Evolutionary conservation across 371 early-diverging fungal genomes (phyloP), one percentile per base, ranked within the genome.

Genomic region (Chytridiales sp.): DNA sequence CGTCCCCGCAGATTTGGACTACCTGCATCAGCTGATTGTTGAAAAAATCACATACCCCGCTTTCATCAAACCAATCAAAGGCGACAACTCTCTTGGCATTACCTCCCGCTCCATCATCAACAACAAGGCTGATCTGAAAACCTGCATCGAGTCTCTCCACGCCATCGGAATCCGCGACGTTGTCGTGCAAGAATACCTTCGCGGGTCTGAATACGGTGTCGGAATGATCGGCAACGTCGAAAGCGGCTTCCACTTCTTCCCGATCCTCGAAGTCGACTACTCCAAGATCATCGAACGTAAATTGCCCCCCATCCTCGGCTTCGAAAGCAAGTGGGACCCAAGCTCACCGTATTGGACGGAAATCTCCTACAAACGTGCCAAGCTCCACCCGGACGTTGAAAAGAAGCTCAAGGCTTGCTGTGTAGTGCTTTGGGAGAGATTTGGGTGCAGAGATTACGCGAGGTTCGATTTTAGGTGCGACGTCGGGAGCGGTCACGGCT

Each of bases 51-150:
- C 55, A 1, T 80, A 75, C 62, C 82, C 82, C 13, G 80, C 80
- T 1, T 82, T 82, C 59, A 69, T 82, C 52, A 82, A 82, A 43
- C 82, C 82, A 3, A 60, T 80, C 53, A 69, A 72, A 36, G 82
- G 82, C 19, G 82, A 82, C 69, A 82, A 82, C 65, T 77, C 77
- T 13, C 73, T 80, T 34, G 82, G 82, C 21, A 82, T 82, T 44
- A 82, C 78, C 3, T 9, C 48, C 27, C 68, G 76, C 15, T 77
- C 79, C 11, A 70, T 82, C 38, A 73, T 76, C 27, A 47, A 60
- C 39, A 66, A 67, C 53, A 34, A 46, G 17, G 21, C 36, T 2
- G 78, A 80, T 19, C 67, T 80, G n/a, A 49, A 47, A 9, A n/a
- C 69, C 19, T 79, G 76, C 58, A 48, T 79, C 46, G 53, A 53